phyloP scores from a whole-genome alignment of 1,284 basidiomycete species.

The Sutorius eximius region DNA sequence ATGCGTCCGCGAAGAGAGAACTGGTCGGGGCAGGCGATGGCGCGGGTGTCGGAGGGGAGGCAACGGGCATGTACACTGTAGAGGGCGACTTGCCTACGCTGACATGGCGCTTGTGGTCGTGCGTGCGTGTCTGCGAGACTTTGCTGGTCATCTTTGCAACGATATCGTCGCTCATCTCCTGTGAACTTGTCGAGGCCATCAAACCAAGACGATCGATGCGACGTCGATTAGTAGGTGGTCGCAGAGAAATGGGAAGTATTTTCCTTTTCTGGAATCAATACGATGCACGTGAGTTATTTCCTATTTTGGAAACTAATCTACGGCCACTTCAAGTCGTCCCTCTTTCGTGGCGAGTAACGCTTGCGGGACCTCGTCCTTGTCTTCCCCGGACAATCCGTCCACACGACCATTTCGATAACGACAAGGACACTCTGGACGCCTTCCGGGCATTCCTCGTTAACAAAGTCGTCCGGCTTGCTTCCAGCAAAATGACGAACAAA shows the following conservation, averaged over 20 bases:
- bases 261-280: slow-evolving; percentile 3
- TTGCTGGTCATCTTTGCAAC: slow-evolving; percentile 6
- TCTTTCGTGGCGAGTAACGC: not conserved
- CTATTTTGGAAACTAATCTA: slow-evolving; percentile 8
- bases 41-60: slow-evolving; percentile 68
- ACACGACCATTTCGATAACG: not conserved
- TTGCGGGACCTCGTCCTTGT: not conserved
- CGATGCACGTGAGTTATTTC: slow-evolving; percentile 12
- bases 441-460: slow-evolving; percentile 7
- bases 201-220: not conserved
- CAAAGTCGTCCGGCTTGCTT: slow-evolving; percentile 1
- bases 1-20: slow-evolving; percentile 21
- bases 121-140: slow-evolving; percentile 10
- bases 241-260: slow-evolving; percentile 10
- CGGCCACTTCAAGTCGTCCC: not conserved
- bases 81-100: slow-evolving; percentile 20
- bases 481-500: slow-evolving; percentile 39
- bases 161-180: slow-evolving; percentile 14
- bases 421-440: slow-evolving; percentile 12
- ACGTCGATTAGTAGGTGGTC: not conserved
- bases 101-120: slow-evolving; percentile 20
- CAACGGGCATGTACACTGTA: slow-evolving; percentile 56
- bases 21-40: slow-evolving; percentile 53
- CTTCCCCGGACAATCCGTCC: not conserved
- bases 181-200: slow-evolving; percentile 17